Evolutionary conservation across 768 basidiomycete species (phyloP), one percentile per base, ranked within the genome.

Genomic region (Candolleomyces efflorescens): DNA sequence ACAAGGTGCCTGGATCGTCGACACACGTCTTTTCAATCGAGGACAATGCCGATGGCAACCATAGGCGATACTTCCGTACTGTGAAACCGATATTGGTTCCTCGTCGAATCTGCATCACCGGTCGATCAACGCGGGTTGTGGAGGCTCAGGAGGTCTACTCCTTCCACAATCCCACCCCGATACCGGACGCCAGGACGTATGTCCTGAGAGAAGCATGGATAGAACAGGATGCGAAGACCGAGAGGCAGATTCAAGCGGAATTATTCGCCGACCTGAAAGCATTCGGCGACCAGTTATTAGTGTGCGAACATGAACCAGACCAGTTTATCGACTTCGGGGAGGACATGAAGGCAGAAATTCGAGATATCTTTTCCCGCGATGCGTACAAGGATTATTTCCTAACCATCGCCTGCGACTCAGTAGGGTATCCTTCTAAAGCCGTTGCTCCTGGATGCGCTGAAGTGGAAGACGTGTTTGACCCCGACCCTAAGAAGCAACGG

Each of bases 161-260:
- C 12, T 24, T 39, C 18, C 46, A 53, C 18, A 61, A 49, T 20
- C 27, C n/a, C 2, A 46, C 36, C 26, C 23, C 18, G 12, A 46
- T 53, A 27, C n/a, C 32, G 24, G 45, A 45, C 38, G 47, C 38
- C 44, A 37, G 6, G 24, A 11, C 41, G 26, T 36, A 53, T 9
- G 63, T 60, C 11, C 32, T 68, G 26, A 65, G 66, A 56, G 64
- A 68, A 44, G 57, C 60, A 4, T 68, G 64, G 65, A 46, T 68
- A 3, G 61, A 60, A 23, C 13, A 18, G 5, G 38, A 17, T 5
- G 50, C 61, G 5, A 9, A 24, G 1, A 64, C 64, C 2, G 64
- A 66, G 44, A 15, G 20, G 20, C 38, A 67, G 37, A 61, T 60
- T 38, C 65, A 66, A 46, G n/a, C 52, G 0, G 23, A 10, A 4